These are phyloP conservation scores for Acanthamoeba triangularis DNA, from an alignment of 208 protist species.

Conservation along the genomic window DNA sequence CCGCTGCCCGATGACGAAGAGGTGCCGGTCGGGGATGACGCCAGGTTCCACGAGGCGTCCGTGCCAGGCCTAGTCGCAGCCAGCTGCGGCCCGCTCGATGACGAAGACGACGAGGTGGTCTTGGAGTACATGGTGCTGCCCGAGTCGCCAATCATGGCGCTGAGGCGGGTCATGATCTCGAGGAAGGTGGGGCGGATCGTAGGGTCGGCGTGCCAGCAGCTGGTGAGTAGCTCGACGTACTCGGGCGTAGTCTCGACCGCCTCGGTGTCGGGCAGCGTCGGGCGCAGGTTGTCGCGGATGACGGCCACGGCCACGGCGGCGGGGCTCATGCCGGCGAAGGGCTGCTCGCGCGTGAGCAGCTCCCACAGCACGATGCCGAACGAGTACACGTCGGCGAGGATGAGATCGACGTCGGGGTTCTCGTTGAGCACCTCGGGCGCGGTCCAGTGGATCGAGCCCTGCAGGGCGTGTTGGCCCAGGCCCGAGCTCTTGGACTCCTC, in stretches of 20 bases:
- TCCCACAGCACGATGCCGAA: conserved; percentile 63
- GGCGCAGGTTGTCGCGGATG: conserved; percentile 45
- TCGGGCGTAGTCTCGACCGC: not conserved
- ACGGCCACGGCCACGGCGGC: conserved; percentile 41
- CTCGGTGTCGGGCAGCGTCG: not conserved
- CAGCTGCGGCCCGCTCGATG: not conserved
- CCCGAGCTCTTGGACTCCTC: not conserved
- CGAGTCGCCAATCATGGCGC: conserved; percentile 6
- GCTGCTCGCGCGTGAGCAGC: conserved; percentile 46
- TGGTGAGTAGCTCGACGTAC: not conserved
- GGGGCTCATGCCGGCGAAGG: conserved; percentile 46
- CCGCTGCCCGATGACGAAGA: not conserved
- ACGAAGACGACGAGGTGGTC: not conserved
- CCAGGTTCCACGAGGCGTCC: not conserved
- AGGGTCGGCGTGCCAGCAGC: conserved; percentile 15
- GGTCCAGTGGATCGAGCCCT: conserved; percentile 28
- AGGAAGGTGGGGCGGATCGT: conserved; percentile 1
- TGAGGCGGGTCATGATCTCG: conserved; percentile 46
- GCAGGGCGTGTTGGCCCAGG: not conserved
- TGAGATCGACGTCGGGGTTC: conserved; percentile 18
- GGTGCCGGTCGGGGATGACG: not conserved
- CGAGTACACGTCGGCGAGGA: conserved; percentile 42
- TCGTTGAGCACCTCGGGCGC: conserved; percentile 65
- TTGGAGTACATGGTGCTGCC: not conserved
- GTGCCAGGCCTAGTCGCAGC: not conserved